phyloP scores from a whole-genome alignment of 305 asterid species.

The Salvia sclarea region DNA sequence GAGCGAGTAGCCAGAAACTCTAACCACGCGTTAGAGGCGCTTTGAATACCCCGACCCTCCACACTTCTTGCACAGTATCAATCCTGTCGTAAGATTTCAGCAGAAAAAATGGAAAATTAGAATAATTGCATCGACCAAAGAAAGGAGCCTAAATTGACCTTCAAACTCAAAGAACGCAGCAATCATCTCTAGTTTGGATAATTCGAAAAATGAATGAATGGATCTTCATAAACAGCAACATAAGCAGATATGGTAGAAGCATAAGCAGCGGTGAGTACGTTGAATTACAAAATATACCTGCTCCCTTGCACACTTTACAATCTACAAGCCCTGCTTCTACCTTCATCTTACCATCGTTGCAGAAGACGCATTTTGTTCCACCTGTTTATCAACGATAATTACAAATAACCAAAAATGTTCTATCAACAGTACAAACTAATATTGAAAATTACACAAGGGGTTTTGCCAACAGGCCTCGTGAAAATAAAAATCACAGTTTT shows the following conservation, averaged over 20 bases:
- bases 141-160: not conserved
- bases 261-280: not conserved
- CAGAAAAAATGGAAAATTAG: not conserved
- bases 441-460: too few relatives aligned
- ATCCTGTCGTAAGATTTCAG: constrained; percentile 44
- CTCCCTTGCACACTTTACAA: constrained; percentile 94
- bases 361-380: constrained; percentile 92
- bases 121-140: not conserved
- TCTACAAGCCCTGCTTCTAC: constrained; percentile 75
- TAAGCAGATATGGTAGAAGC: not conserved
- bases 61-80: constrained; percentile 90
- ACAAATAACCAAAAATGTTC: not conserved
- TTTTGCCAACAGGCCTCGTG: not conserved
- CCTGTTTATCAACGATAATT: constrained; percentile 44
- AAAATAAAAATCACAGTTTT: not conserved
- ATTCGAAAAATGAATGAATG: not conserved
- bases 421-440: too few relatives aligned
- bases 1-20: constrained; percentile 3
- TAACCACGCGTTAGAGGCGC: constrained; percentile 48
- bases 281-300: constrained; percentile 46
- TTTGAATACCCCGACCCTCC: constrained; percentile 92
- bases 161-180: not conserved
- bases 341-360: constrained; percentile 88
- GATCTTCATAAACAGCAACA: too few relatives aligned
- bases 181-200: not conserved